Evolutionary conservation across 441 rosid genomes (phyloP).

Genomic region (Syzygium syzygioides): DNA sequence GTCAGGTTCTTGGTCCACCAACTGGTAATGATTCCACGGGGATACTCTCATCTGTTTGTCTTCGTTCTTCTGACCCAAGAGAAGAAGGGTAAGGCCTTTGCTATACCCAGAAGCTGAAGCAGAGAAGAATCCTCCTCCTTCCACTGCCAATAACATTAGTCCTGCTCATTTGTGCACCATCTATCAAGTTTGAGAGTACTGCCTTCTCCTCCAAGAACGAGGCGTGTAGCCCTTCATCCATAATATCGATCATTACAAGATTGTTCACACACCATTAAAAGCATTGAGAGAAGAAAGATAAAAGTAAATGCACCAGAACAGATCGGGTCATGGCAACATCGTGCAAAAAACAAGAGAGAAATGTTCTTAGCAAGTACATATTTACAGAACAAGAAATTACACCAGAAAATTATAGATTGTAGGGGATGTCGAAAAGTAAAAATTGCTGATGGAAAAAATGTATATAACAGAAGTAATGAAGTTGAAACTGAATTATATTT

Average conservation of each 20-base stretch:
- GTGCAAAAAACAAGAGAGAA: neutral
- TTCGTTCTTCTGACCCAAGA: slow-evolving; percentile 78
- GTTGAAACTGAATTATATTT: neutral
- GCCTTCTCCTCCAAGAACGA: slow-evolving; percentile 12
- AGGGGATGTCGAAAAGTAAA: neutral
- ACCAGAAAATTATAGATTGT: neutral
- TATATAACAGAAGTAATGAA: neutral
- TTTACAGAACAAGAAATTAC: neutral
- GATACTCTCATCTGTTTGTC: slow-evolving; percentile 83
- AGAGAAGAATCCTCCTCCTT: slow-evolving; percentile 99
- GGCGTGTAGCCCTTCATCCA: slow-evolving; percentile 22
- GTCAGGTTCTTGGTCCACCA: slow-evolving; percentile 75
- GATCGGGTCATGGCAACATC: neutral
- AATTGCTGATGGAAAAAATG: neutral
- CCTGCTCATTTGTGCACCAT: slow-evolving; percentile 58
- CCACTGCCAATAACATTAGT: slow-evolving; percentile 96
- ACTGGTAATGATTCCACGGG: slow-evolving; percentile 90
- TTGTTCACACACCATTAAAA: neutral
- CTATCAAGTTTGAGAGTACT: slow-evolving; percentile 10
- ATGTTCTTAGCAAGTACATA: neutral
- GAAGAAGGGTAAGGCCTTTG: slow-evolving; percentile 85
- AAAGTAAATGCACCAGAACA: neutral
- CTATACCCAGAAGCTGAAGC: slow-evolving; percentile 97
- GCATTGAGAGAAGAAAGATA: neutral
- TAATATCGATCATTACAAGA: slow-evolving; percentile 6